phyloP scores from a whole-genome alignment of 2,329 filamentous ascomycete species.

The Lecanoromycetidae sp. region DNA sequence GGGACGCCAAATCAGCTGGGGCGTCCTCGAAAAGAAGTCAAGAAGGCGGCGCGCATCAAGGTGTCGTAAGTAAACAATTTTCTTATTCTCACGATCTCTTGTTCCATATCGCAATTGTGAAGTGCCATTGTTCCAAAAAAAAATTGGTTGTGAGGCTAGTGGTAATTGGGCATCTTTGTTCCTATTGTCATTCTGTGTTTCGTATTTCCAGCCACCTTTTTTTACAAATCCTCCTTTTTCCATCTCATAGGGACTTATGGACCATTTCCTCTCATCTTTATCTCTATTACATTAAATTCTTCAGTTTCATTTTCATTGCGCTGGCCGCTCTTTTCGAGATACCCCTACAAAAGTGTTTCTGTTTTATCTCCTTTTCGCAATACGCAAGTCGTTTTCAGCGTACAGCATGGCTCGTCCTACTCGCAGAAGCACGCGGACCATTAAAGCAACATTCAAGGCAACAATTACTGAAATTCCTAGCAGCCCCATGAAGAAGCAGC shows the following conservation, averaged over 20 bases:
- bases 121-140: not conserved
- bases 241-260: not conserved
- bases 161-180: not conserved
- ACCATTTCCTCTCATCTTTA: not conserved
- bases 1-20: constrained; percentile 44
- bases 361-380: not conserved
- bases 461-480: not conserved
- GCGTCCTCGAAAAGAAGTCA: constrained; percentile 47
- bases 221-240: not conserved
- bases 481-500: constrained; percentile 67
- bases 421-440: not conserved
- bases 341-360: not conserved
- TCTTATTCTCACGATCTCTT: not conserved
- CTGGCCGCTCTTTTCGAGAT: too few species aligned
- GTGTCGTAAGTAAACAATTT: constrained; percentile 40
- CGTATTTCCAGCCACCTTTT: constrained; percentile 1
- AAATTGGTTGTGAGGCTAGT: not conserved
- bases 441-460: not conserved
- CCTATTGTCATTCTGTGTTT: constrained; percentile 1
- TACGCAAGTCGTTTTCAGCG: not conserved
- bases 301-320: not conserved
- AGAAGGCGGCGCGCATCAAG: constrained; percentile 53
- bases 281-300: not conserved
- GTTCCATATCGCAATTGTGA: not conserved
- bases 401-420: not conserved